Base-by-base conservation (phyloP, 257 asterid species). In the Salvia miltiorrhiza region DNA sequence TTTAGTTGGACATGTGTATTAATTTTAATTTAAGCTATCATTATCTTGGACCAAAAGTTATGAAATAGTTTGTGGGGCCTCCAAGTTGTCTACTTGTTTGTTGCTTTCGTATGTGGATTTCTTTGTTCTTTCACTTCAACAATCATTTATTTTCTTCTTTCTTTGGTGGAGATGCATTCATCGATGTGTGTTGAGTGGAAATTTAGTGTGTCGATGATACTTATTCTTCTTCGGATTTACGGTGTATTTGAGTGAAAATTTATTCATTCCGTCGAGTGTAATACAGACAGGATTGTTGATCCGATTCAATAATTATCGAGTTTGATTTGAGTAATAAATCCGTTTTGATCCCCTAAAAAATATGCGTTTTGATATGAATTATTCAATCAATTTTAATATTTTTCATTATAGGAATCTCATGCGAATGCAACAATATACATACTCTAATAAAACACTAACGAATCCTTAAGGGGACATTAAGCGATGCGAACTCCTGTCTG, bases 1-100 rank as follows among this genome's bases (percentile, higher is more conserved):
- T 50, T 43, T 53, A 30, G 74, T 17, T 37, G 19, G 26, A 48
- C 54, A 63, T 76, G 54, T 76, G 74, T 72, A 20, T 67, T 63
- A 49, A 69, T 67, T 81, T n/a, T 28, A 35, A 70, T 28, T 48
- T 6, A 74, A 55, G 81, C 24, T 75, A 69, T 52, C 50, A 67
- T 49, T 61, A 73, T 20, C n/a, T 49, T 20, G 60, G 65, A 65
- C 75, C 73, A 64, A n/a, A 37, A 17, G 14, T 30, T n/a, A n/a
- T 33, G 55, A 74, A 61, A 61, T 14, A 23, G 12, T 41, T 48
- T 23, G 80, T 70, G 79, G 82, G 71, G 53, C 62, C 65, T 14
- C 37, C 23, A 48, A 6, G 16, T 58, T 55, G 57, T 50, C 54
- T n/a, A 9, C 60, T 47, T 16, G 70, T 28, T 47, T 20, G 49